Evolutionary conservation across 2,329 filamentous ascomycete species (phyloP), one percentile per base, ranked within the genome.

Genomic region (Penicillium sp.): DNA sequence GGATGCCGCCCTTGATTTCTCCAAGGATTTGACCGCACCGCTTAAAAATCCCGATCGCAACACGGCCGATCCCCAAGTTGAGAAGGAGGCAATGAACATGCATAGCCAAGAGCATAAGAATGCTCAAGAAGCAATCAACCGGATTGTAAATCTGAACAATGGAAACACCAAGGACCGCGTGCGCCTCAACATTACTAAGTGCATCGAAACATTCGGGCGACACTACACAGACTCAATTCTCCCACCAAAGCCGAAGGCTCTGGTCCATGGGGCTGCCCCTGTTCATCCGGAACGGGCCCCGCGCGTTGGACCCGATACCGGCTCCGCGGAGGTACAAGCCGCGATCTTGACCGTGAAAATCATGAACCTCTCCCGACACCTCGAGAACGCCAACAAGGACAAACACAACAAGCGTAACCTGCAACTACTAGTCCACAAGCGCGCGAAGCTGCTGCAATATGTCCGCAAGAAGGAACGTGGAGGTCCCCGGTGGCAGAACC

Each of bases 291-390:
- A 76, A 26, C 83, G 83, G 63, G 81, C 80, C 0, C 82, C 83
- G 46, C 88, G 95, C 31, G 85, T 87, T n/a, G 94, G 94, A 0
- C 89, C 88, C 5, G 94, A 99, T 71, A 99, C 93, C 0, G 94
- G 94, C 35, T 96, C 90, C 66, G 90, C 90, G 7, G 94, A 99
- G 77, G 95, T 99, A n/a, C 94, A 99, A 79, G 91, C 95, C 63
- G 92, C 91, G 43, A 95, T 99, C 65, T 75, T 99, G 72, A 99
- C 94, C 3, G 84, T 91, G 55, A 97, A 97, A 82, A 99, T 99
- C 71, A 82, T 90, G 60, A 86, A 88, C 25, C 74, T 99, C 47
- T 87, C 89, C 16, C 82, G 88, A 63, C 86, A 88, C 62, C 75
- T 96, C 49, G 82, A 88, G 68, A 81, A 78, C 40, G 83, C 85